These are phyloP conservation scores for Stemphylium vesicarium DNA, from an alignment of 2,329 filamentous ascomycete genomes.

Conservation along the genomic window DNA sequence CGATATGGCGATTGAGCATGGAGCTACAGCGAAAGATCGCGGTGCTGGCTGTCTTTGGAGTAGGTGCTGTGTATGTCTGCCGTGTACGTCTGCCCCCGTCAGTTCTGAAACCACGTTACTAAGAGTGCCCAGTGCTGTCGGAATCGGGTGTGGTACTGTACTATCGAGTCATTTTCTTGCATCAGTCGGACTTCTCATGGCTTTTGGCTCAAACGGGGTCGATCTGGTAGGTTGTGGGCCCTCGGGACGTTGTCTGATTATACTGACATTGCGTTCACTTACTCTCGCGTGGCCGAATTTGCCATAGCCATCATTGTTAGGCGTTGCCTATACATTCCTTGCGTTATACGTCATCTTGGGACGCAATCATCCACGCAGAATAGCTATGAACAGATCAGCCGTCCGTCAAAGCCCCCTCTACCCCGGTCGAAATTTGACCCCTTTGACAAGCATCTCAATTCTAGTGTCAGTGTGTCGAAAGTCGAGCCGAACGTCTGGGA, in stretches of 20 bases:
- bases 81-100: too few species aligned
- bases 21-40: conserved; percentile 15
- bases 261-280: background rate
- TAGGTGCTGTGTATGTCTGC: conserved; percentile 2
- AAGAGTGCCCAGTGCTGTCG: background rate
- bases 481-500: too few species aligned
- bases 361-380: background rate
- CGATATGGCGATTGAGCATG: conserved; percentile 16
- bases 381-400: too few species aligned
- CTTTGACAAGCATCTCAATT: too few species aligned
- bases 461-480: too few species aligned
- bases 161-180: background rate
- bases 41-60: conserved; percentile 21
- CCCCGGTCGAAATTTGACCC: too few species aligned
- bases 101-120: too few species aligned
- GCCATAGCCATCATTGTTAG: conserved; percentile 1
- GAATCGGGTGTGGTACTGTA: background rate
- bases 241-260: background rate
- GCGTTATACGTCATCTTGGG: background rate
- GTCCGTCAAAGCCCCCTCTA: too few species aligned
- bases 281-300: background rate
- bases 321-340: background rate
- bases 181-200: background rate
- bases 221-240: background rate
- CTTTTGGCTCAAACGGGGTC: background rate